phyloP scores from a whole-genome alignment of 768 basidiomycete species.

The Lactarius hatsudake region DNA sequence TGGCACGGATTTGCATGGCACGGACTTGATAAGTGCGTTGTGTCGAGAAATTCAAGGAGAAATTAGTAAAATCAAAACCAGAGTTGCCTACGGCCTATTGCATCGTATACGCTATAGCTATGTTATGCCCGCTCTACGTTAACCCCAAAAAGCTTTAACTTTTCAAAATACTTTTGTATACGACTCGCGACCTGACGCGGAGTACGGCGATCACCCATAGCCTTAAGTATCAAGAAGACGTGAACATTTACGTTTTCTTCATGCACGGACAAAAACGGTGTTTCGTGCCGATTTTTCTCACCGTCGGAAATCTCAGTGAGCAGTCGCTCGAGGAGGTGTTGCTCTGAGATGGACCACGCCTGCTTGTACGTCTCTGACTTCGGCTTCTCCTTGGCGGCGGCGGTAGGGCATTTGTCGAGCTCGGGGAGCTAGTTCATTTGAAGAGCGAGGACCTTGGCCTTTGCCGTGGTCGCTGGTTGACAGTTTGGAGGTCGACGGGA shows the following conservation, averaged over 20 bases:
- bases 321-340: constrained; percentile 70
- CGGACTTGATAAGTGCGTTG: too few species aligned
- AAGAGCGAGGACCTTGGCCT: constrained; percentile 13
- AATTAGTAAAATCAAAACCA: too few species aligned
- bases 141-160: constrained; percentile 72
- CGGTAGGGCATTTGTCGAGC: background rate
- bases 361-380: constrained; percentile 78
- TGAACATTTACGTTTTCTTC: constrained; percentile 11
- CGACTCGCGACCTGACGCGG: constrained; percentile 85
- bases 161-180: constrained; percentile 88
- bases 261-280: background rate
- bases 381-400: constrained; percentile 34
- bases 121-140: constrained; percentile 34
- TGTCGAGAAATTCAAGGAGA: too few species aligned
- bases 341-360: constrained; percentile 73
- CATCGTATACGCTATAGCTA: too few species aligned
- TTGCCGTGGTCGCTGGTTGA: constrained; percentile 4
- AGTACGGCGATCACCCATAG: constrained; percentile 75
- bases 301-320: constrained; percentile 74
- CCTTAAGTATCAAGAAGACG: constrained; percentile 36
- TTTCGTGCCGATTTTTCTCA: constrained; percentile 64
- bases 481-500: constrained; percentile 5
- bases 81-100: too few species aligned
- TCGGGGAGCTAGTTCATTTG: background rate
- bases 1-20: too few species aligned